Percentiles rank a stretch among this genome's conserved stretches.
These are phyloP conservation scores for Metschnikowia rubicola DNA, from an alignment of 805 yeast species.

Conservation along the genomic window DNA sequence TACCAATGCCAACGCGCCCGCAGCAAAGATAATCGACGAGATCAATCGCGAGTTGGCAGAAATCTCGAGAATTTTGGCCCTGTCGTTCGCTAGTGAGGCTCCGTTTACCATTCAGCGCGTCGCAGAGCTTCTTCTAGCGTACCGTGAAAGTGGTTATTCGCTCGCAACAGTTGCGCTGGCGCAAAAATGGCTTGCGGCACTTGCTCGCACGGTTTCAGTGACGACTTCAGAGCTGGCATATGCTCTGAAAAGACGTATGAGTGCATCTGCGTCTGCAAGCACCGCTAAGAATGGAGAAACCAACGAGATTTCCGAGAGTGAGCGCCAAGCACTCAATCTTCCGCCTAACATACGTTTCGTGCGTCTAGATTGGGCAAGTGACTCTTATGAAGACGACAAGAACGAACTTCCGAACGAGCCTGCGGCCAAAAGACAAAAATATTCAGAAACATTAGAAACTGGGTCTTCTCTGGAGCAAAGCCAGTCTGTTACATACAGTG, in stretches of 20 bases:
- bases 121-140: conserved; percentile 14
- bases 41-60: conserved; percentile 4
- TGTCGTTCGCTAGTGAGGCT: conserved; percentile 23
- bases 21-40: conserved; percentile 4
- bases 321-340: conserved; percentile 10
- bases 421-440: neutral
- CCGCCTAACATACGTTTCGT: conserved; percentile 15
- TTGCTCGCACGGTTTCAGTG: conserved; percentile 12
- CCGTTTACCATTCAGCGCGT: conserved; percentile 19
- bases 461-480: no score
- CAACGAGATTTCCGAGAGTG: conserved; percentile 4
- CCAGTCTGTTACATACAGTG: neutral
- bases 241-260: neutral
- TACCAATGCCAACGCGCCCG: conserved; percentile 9
- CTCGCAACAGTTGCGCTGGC: conserved; percentile 12
- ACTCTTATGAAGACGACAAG: neutral
- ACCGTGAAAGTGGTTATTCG: conserved; percentile 15
- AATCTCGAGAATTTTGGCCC: conserved; percentile 19
- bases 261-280: neutral
- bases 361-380: conserved; percentile 8
- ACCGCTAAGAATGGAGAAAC: neutral
- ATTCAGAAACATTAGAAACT: no score
- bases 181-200: conserved; percentile 16
- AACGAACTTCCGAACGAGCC: neutral
- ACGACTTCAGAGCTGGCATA: conserved; percentile 11